phyloP scores from a whole-genome alignment of 306 rosid genomes.

The Lathyrus aphaca region DNA sequence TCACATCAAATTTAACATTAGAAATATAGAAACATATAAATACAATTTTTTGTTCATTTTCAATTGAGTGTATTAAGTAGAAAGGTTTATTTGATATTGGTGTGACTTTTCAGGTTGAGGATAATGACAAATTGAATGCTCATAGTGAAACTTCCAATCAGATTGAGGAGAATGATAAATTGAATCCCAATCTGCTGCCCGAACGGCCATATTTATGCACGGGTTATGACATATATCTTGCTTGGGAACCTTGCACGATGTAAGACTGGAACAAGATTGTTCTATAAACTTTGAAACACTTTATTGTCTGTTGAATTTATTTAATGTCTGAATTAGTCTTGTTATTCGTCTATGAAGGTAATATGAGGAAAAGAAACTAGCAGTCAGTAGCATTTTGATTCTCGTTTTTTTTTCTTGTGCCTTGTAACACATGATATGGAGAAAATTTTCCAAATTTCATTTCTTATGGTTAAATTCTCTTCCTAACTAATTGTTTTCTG shows the following conservation, averaged over 20 bases:
- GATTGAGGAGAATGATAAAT: constrained; percentile 52
- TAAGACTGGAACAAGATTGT: constrained; percentile 47
- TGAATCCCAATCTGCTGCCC: constrained; percentile 40
- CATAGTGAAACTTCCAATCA: constrained; percentile 35
- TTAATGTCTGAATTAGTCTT: constrained; percentile 14
- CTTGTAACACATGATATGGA: constrained; percentile 4
- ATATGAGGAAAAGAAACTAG: constrained; percentile 20
- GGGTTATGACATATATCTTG: constrained; percentile 91
- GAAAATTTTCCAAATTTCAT: constrained; percentile 25
- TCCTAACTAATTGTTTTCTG: constrained; percentile 15
- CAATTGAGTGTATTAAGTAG: constrained; percentile 3
- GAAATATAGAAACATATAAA: background rate
- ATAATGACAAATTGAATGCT: constrained; percentile 46
- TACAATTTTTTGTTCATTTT: background rate
- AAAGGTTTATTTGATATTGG: constrained; percentile 28
- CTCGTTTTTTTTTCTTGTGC: constrained; percentile 25
- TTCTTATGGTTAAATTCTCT: constrained; percentile 21
- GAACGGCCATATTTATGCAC: constrained; percentile 84
- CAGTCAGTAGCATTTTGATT: constrained; percentile 25
- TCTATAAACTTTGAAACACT: constrained; percentile 33
- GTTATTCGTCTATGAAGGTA: background rate
- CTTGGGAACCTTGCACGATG: constrained; percentile 96
- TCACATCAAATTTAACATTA: constrained; percentile 27
- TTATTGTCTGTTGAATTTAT: background rate
- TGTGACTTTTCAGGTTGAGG: constrained; percentile 58